A percentile compares a stretch with the other conserved stretches of the same genome.
Evolutionary conservation across 345 rosid genomes (phyloP).

Genomic region (Toxicodendron radicans): DNA sequence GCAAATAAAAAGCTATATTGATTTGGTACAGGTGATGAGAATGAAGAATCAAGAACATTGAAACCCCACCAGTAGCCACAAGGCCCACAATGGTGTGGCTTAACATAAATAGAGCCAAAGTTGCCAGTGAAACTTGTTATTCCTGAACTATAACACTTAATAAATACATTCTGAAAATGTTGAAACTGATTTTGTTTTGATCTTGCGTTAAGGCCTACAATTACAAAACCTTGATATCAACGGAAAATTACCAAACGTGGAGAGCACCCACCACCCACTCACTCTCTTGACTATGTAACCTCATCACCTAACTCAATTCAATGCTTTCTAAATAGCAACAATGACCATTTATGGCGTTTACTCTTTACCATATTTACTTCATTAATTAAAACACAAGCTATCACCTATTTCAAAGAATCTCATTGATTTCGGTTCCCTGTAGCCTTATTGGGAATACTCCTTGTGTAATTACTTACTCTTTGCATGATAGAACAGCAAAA

Average conservation of each 20-base stretch:
- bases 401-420: constrained; percentile 14
- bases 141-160: neutral
- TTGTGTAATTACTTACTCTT: neutral
- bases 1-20: neutral
- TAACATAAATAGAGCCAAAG: neutral
- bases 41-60: neutral
- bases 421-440: neutral
- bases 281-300: neutral
- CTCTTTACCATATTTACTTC: neutral
- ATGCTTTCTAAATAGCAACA: constrained; percentile 14
- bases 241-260: constrained; percentile 11
- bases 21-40: neutral
- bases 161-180: neutral
- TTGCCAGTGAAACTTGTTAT: neutral
- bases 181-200: neutral
- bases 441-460: neutral
- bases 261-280: neutral
- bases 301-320: constrained; percentile 21
- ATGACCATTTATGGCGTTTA: neutral
- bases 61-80: constrained; percentile 10
- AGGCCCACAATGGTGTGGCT: constrained; percentile 3
- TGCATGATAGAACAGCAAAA: no score
- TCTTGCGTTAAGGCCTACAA: neutral
- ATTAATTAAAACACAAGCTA: neutral
- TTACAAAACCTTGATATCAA: neutral